Evolutionary conservation across 2,329 filamentous ascomycete genomes (phyloP).

Genomic region (Paecilomyces formosus): DNA sequence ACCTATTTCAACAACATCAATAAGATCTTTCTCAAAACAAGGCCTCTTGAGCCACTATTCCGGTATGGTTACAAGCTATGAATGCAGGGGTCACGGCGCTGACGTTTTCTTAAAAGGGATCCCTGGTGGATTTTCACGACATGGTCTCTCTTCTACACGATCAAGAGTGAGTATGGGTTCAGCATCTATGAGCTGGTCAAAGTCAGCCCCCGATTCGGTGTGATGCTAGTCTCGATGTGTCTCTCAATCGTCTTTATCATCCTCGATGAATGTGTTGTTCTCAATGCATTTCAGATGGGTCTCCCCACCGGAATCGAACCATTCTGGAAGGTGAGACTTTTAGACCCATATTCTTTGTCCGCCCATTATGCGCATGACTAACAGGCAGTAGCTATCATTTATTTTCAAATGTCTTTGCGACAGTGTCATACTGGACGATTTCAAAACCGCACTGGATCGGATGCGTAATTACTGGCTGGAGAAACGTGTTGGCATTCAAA

Average conservation of each 20-base stretch:
- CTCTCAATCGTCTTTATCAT: slow-evolving; percentile 55
- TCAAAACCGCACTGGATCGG: slow-evolving; percentile 51
- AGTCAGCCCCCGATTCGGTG: slow-evolving; percentile 57
- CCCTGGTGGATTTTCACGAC: slow-evolving; percentile 64
- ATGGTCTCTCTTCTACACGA: slow-evolving; percentile 54
- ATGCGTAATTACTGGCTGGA: slow-evolving; percentile 25
- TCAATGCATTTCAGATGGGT: slow-evolving; percentile 35
- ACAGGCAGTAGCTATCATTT: slow-evolving; percentile 39
- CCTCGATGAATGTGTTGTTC: slow-evolving; percentile 55
- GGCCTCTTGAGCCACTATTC: slow-evolving; percentile 55
- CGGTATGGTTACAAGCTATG: slow-evolving; percentile 29
- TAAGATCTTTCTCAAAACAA: slow-evolving; percentile 46
- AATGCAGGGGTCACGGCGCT: not conserved
- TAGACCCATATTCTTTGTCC: not conserved
- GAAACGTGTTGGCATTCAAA: slow-evolving; percentile 14
- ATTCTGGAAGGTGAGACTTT: slow-evolving; percentile 47
- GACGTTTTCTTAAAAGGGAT: slow-evolving; percentile 34
- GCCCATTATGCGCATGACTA: not conserved
- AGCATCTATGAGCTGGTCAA: slow-evolving; percentile 49
- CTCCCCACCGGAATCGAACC: slow-evolving; percentile 54
- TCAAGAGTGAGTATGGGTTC: slow-evolving; percentile 56
- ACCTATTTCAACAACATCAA: slow-evolving; percentile 54
- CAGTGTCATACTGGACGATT: slow-evolving; percentile 60
- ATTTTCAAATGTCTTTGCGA: slow-evolving; percentile 63
- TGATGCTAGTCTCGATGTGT: slow-evolving; percentile 55